phyloP scores from a whole-genome alignment of 352 stramenopile genomes.

The Phytophthora pistaciae region DNA sequence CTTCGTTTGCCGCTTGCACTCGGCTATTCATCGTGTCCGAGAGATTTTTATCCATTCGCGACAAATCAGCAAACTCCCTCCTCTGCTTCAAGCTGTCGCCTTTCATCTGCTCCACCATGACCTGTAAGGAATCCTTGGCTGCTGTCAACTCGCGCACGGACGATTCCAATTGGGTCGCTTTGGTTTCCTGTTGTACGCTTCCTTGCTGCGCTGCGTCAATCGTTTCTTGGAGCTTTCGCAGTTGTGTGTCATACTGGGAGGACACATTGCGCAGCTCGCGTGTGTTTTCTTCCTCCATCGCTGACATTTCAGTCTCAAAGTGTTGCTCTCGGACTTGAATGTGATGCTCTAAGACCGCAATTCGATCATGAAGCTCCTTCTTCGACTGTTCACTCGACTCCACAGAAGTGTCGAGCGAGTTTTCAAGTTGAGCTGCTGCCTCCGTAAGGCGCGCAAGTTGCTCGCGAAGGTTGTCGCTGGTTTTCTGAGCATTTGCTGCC shows the following conservation, averaged over 20 bases:
- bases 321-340: conserved; percentile 37
- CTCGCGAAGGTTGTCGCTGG: conserved; percentile 35
- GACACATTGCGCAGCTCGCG: conserved; percentile 34
- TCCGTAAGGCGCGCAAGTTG: conserved; percentile 27
- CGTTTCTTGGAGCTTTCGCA: conserved; percentile 38
- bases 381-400: conserved; percentile 36
- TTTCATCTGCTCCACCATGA: conserved; percentile 41
- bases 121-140: conserved; percentile 43
- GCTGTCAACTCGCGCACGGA: conserved; percentile 23
- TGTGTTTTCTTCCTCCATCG: conserved; percentile 29
- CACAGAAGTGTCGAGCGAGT: conserved; percentile 41
- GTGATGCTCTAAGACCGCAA: conserved; percentile 38
- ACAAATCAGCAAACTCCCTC: conserved; percentile 71
- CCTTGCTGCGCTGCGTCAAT: conserved; percentile 24
- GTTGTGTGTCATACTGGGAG: conserved; percentile 38
- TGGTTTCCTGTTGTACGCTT: conserved; percentile 16
- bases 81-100: conserved; percentile 49
- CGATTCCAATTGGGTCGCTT: conserved; percentile 21
- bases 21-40: conserved; percentile 51
- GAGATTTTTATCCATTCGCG: conserved; percentile 76
- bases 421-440: conserved; percentile 33
- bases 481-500: conserved; percentile 15
- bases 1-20: conserved; percentile 32
- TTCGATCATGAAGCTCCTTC: conserved; percentile 43
- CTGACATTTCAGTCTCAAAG: conserved; percentile 31